Evolutionary conservation across 2,329 filamentous ascomycete genomes (phyloP), one percentile per base, ranked within the genome.

Genomic region (Calonectria multiphialidica): DNA sequence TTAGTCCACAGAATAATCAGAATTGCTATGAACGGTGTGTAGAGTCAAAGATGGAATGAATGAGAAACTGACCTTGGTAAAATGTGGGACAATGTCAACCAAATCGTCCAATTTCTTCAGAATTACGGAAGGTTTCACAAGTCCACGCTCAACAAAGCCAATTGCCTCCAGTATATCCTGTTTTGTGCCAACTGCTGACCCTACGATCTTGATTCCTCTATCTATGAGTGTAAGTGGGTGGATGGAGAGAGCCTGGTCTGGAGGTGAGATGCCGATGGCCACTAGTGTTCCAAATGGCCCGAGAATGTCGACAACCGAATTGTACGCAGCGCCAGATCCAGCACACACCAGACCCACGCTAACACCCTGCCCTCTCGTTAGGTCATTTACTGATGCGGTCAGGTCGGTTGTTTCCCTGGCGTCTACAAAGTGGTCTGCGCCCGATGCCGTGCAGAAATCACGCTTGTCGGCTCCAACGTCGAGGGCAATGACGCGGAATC

Each of bases 101-200:
- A 57, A 15, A 16, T 57, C 53, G 5, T 57, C 33, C 1, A 57
- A 28, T 15, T 57, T 57, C 21, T 40, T 57, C 18, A 23, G n/a
- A 1, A 57, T 7, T 57, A 57, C 40, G 16, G 53, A 40, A 25
- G 77, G 74, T 15, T 75, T 73, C 1, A 79, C 77, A 5, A 23
- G 40, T 0, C 77, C 69, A 42, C 75, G 53, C 2, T 67, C 62
- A 2, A 86, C 84, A 73, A 86, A 86, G 10, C 84, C 83, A 1
- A 86, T 76, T 1, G 85, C 85, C 68, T 86, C 85, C 0, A 83
- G 66, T 0, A 84, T 84, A 63, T 87, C 85, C 2, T 74, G 74
- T 15, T 83, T 73, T 5, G 83, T 84, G 0, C 84, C 85, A 0
- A 85, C 83, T 9, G 80, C 55, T 0, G 83, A 82, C 0, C 83